Conservation (phyloP, 441 rosid genomes). For the Syzygium malaccense region DNA sequence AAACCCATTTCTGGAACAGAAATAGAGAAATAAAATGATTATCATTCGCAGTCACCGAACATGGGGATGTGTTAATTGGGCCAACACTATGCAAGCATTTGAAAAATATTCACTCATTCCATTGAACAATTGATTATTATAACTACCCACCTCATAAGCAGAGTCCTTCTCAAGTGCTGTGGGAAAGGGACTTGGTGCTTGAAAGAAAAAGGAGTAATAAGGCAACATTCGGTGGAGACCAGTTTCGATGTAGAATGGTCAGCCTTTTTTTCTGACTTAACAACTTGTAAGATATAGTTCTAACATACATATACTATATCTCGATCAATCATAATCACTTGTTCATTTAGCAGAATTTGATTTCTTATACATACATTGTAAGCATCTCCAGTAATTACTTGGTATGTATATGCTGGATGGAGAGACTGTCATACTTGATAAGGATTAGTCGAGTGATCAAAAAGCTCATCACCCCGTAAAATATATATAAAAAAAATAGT, state of each 20-base stretch:
- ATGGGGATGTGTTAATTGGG: not conserved
- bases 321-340: not conserved
- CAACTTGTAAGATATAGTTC: not conserved
- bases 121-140: not conserved
- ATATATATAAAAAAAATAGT: not conserved
- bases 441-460: not conserved
- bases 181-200: not conserved
- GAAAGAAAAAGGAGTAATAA: not conserved
- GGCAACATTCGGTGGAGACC: not conserved
- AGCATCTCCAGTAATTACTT: not conserved
- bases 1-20: no score
- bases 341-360: not conserved
- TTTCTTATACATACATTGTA: not conserved
- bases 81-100: not conserved
- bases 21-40: no score
- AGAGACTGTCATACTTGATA: not conserved
- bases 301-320: not conserved
- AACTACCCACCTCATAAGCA: not conserved
- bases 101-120: not conserved
- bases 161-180: not conserved
- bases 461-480: fast-evolving
- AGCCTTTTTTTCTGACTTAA: not conserved
- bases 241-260: not conserved
- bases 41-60: no score
- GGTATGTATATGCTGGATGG: fast-evolving